Conservation (phyloP, 257 asterid species). For the Lavandula angustifolia region DNA sequence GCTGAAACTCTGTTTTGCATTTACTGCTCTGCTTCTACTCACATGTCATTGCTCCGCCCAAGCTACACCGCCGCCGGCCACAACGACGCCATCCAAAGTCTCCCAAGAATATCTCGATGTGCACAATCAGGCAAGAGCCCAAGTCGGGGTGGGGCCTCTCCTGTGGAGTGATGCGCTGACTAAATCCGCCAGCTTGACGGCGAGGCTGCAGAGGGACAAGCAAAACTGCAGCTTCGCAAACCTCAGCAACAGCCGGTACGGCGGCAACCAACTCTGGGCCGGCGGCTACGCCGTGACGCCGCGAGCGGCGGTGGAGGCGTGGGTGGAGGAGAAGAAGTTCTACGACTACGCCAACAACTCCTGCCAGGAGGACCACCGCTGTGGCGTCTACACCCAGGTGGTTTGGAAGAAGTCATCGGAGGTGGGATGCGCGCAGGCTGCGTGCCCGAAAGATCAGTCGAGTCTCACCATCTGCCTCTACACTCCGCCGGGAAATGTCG, state of each 20-base stretch:
- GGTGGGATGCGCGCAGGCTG: slow-evolving; percentile 76
- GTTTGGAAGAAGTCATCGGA: slow-evolving; percentile 77
- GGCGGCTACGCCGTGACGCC: slow-evolving; percentile 54
- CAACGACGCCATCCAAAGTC: slow-evolving; percentile 29
- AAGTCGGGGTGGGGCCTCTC: slow-evolving; percentile 71
- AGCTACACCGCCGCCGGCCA: slow-evolving; percentile 29
- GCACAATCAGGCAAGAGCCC: slow-evolving; percentile 77
- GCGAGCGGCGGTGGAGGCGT: slow-evolving; percentile 58
- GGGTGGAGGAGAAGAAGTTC: slow-evolving; percentile 79
- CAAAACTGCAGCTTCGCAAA: slow-evolving; percentile 73
- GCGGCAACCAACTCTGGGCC: slow-evolving; percentile 82
- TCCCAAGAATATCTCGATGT: slow-evolving; percentile 53
- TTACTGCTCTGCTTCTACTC: slow-evolving; percentile 35
- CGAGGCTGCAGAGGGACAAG: slow-evolving; percentile 64
- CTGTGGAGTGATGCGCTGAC: slow-evolving; percentile 69
- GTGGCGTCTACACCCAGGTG: slow-evolving; percentile 93
- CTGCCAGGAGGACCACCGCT: slow-evolving; percentile 51
- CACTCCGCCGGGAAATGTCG: slow-evolving; percentile 84
- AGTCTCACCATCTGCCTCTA: slow-evolving; percentile 73
- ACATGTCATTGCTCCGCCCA: slow-evolving; percentile 34
- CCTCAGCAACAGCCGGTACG: slow-evolving; percentile 51
- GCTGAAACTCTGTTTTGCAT: slow-evolving; percentile 28
- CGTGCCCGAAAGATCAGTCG: slow-evolving; percentile 45
- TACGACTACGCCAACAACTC: slow-evolving; percentile 63
- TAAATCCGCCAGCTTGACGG: slow-evolving; percentile 65